Evolutionary conservation across 306 rosid genomes (phyloP), one percentile per base, ranked within the genome.

Genomic region (Quercus alba): DNA sequence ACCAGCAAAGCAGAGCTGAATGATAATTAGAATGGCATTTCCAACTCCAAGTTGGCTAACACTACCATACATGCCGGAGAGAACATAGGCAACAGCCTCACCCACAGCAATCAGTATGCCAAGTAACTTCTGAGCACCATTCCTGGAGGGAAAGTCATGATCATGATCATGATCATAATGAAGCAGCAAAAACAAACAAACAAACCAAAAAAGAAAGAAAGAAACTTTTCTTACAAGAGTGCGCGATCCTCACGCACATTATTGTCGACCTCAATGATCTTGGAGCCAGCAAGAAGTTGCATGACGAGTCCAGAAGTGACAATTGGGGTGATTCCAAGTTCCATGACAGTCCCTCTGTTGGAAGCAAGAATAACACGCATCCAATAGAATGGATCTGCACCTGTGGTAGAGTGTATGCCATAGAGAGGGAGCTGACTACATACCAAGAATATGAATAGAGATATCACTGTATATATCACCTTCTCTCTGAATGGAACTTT

Each of bases 21-120:
- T 61, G 75, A 95, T 93, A 71, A 95, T 93, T 75, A 95, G 97
- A 79, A 95, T 87, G 7, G 98, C 98, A 87, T 93, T 95, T 52
- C 98, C 99, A 28, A 95, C 99, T 30, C 97, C 99, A 80, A 95
- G 99, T 79, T 95, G 99, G 80, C 94, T 92, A 78, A 95, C 99
- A 70, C 99, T 95, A 62, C 98, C 98, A 75, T 91, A 95, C 98
- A 95, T 93, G 69, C 98, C 98, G 0, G 98, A 95, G 77, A 93
- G 95, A 72, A 95, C 99, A 79, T 95, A 95, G 8, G 99, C 99
- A 87, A 95, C 99, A 0, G 97, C 99, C 89, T 95, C 99, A 75
- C 99, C 99, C 51, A 95, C 74, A 62, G 99, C 97, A 63, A 95
- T 95, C 88, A 95, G 82, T 76, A 95, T 93, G 59, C 99, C 98